These are phyloP conservation scores for Jackrogersella multiformis DNA, from an alignment of 495 filamentous ascomycete species.

Conservation along the genomic window DNA sequence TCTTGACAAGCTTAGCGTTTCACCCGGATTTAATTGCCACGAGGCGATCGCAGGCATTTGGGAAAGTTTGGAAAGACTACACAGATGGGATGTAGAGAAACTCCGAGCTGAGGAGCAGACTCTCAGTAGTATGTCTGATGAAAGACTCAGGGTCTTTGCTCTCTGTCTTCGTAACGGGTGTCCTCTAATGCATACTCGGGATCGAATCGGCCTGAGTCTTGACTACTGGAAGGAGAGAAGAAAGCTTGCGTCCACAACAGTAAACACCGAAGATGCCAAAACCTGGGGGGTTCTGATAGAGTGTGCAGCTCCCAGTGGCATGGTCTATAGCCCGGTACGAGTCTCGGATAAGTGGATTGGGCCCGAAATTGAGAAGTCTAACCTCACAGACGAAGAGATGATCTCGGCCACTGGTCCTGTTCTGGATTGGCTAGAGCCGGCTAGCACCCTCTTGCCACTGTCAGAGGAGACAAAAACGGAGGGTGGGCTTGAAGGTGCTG, in stretches of 20 bases:
- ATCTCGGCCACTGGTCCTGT: constrained; percentile 54
- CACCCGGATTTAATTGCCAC: constrained; percentile 81
- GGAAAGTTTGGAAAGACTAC: constrained; percentile 68
- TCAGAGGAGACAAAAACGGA: constrained; percentile 50
- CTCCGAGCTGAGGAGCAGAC: constrained; percentile 61
- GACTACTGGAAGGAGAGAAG: constrained; percentile 86
- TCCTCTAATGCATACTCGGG: constrained; percentile 78
- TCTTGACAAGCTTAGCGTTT: constrained; percentile 79
- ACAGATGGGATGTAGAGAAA: constrained; percentile 73
- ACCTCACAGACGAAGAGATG: constrained; percentile 52
- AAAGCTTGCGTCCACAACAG: constrained; percentile 52
- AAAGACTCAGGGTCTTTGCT: constrained; percentile 62
- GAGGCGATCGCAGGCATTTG: constrained; percentile 87
- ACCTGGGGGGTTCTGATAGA: constrained; percentile 72
- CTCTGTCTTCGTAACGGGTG: constrained; percentile 75
- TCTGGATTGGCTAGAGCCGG: constrained; percentile 75
- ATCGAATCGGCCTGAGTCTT: constrained; percentile 76
- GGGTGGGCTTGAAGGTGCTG: constrained; percentile 47
- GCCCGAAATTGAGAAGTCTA: constrained; percentile 61
- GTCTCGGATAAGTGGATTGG: constrained; percentile 75
- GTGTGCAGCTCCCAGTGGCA: constrained; percentile 61
- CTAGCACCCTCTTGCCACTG: constrained; percentile 54
- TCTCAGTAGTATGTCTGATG: constrained; percentile 58
- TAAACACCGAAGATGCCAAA: constrained; percentile 45
- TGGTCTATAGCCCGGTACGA: constrained; percentile 66